phyloP scores from a whole-genome alignment of 805 yeast species.

The Yamadazyma scolyti region DNA sequence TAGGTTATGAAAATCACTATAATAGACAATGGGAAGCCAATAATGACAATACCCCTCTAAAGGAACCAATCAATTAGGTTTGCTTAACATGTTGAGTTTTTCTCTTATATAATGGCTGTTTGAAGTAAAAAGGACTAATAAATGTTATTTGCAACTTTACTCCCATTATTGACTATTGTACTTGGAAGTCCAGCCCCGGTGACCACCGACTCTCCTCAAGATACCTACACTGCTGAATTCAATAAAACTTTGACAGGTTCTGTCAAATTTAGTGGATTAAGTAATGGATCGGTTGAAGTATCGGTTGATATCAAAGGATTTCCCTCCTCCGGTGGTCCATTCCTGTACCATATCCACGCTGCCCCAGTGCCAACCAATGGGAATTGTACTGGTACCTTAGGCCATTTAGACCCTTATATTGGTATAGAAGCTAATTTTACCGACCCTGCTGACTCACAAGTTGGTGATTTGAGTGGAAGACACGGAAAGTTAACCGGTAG shows the following conservation, averaged over 20 bases:
- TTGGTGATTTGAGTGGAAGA: constrained; percentile 39
- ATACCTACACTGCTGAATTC: constrained; percentile 25
- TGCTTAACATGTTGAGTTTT: too few species aligned
- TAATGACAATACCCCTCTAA: too few species aligned
- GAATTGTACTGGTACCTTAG: constrained; percentile 33
- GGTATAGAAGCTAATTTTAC: constrained; percentile 26
- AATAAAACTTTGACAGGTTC: constrained; percentile 21
- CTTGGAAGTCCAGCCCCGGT: constrained; percentile 11
- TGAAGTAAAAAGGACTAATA: too few species aligned
- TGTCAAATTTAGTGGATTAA: constrained; percentile 24
- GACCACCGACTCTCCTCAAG: constrained; percentile 12
- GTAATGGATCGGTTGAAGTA: constrained; percentile 31
- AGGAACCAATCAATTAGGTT: too few species aligned
- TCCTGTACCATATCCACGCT: constrained; percentile 37
- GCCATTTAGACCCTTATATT: constrained; percentile 36
- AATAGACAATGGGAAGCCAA: too few species aligned
- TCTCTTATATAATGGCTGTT: too few species aligned
- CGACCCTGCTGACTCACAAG: constrained; percentile 21
- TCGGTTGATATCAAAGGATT: constrained; percentile 28
- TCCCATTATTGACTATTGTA: background rate
- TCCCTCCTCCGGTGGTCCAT: constrained; percentile 36
- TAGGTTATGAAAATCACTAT: too few species aligned
- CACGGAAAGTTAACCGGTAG: constrained; percentile 32
- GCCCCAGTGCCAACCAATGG: constrained; percentile 35
- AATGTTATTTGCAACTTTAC: constrained; percentile 13